Conservation (phyloP, 2,329 filamentous ascomycete genomes). For the Phaeophleospora eucalypticola region DNA sequence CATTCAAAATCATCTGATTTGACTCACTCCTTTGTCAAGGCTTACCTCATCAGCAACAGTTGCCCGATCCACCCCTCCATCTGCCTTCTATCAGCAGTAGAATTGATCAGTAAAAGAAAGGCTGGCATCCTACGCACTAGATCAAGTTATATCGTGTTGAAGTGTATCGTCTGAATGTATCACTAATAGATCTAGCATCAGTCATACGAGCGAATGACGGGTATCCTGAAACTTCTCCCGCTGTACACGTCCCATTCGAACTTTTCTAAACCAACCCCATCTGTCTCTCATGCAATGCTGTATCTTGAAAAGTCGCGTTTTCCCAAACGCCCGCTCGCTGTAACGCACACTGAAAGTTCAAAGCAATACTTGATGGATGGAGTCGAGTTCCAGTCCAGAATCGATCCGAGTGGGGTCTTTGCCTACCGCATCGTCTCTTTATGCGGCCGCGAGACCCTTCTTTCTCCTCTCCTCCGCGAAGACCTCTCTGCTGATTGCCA, state of each 20-base stretch:
- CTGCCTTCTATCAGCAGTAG: too few relatives aligned
- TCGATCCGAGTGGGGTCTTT: neutral
- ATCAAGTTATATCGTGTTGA: too few relatives aligned
- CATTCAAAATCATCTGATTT: too few relatives aligned
- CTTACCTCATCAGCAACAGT: too few relatives aligned
- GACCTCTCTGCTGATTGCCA: constrained; percentile 86
- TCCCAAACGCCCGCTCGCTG: constrained; percentile 2
- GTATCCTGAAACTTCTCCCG: neutral
- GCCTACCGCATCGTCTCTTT: neutral
- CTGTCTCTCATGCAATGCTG: neutral
- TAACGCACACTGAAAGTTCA: neutral
- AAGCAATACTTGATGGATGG: neutral
- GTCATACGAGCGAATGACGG: neutral
- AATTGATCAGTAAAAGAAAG: too few relatives aligned
- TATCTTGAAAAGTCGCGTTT: neutral
- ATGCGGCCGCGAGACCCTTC: constrained; percentile 19
- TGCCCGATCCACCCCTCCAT: too few relatives aligned
- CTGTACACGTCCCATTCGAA: neutral
- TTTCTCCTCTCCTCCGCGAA: constrained; percentile 84
- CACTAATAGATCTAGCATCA: neutral
- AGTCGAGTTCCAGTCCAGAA: neutral
- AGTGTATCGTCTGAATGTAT: too few relatives aligned
- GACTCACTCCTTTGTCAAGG: too few relatives aligned
- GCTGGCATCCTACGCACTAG: too few relatives aligned
- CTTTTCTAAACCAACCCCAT: neutral